Conservation (phyloP, 2,329 filamentous ascomycete genomes). For the Blastomyces percursus region DNA sequence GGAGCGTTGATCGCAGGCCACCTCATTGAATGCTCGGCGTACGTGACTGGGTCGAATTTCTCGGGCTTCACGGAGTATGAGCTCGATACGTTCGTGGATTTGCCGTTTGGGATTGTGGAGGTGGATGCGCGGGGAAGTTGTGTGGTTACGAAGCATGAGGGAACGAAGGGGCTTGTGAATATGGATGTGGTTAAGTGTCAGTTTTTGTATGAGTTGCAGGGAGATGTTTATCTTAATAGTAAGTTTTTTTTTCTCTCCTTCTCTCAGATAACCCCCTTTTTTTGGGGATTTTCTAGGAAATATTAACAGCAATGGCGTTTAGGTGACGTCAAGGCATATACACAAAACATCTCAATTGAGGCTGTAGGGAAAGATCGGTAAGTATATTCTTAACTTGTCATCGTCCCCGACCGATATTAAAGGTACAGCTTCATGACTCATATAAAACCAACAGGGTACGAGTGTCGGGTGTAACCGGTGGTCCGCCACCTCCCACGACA, state of each 20-base stretch:
- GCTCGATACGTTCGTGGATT: constrained; percentile 33
- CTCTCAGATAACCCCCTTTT: not conserved
- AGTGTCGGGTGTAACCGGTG: constrained; percentile 34
- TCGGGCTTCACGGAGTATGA: constrained; percentile 38
- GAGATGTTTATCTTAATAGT: constrained; percentile 40
- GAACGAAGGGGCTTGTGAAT: constrained; percentile 34
- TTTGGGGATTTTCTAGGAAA: too few species aligned
- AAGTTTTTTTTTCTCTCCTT: not conserved
- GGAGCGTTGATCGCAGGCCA: constrained; percentile 28
- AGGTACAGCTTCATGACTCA: not conserved
- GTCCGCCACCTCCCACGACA: constrained; percentile 40
- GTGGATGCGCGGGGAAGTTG: constrained; percentile 37
- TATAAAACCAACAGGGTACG: constrained; percentile 25
- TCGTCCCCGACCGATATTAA: too few species aligned
- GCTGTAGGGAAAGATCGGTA: constrained; percentile 27
- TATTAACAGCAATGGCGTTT: not conserved
- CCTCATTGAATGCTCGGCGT: constrained; percentile 22
- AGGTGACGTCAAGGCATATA: constrained; percentile 32
- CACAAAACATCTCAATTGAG: constrained; percentile 28
- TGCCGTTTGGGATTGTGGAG: constrained; percentile 42
- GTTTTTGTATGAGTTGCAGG: constrained; percentile 42
- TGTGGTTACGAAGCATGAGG: constrained; percentile 40
- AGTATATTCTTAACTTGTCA: not conserved
- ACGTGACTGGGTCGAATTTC: constrained; percentile 30
- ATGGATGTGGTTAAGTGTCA: constrained; percentile 37